Evolutionary conservation across 208 protist species (phyloP).

Genomic region (Leishmania mexicana): DNA sequence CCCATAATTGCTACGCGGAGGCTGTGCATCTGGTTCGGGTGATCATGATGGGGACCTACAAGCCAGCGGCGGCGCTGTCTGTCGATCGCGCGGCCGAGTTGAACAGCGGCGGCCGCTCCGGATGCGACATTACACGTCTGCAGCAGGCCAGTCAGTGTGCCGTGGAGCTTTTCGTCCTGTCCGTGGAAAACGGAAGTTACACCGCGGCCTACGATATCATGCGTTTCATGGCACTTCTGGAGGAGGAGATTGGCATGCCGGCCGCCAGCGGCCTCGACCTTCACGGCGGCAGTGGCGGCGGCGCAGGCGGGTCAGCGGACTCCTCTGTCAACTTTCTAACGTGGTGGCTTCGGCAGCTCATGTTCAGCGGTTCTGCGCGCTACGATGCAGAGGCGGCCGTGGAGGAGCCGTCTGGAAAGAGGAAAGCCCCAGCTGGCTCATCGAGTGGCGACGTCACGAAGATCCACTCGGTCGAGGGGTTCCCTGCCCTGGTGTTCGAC

Average conservation of each 20-base stretch:
- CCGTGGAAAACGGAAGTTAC: constrained; percentile 44
- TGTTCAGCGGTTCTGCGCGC: constrained; percentile 18
- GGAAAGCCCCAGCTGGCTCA: not conserved
- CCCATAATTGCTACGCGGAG: constrained; percentile 58
- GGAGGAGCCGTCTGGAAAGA: not conserved
- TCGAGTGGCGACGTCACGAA: not conserved
- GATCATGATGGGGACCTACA: constrained; percentile 63
- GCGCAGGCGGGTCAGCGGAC: not conserved
- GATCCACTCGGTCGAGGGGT: constrained; percentile 5
- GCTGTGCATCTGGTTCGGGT: constrained; percentile 71
- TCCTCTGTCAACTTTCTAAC: constrained; percentile 22
- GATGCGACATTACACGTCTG: constrained; percentile 20
- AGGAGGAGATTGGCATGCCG: constrained; percentile 46
- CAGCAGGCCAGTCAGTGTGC: constrained; percentile 39
- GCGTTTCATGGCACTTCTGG: constrained; percentile 71
- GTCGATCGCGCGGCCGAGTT: constrained; percentile 17
- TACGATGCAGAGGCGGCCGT: constrained; percentile 13
- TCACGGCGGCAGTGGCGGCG: not conserved
- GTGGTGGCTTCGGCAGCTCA: constrained; percentile 36
- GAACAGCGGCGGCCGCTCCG: not conserved
- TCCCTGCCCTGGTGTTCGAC: constrained; percentile 28
- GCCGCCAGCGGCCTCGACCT: constrained; percentile 10
- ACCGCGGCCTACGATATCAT: constrained; percentile 63
- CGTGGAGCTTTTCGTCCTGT: constrained; percentile 40
- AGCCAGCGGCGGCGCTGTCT: constrained; percentile 7